phyloP scores from a whole-genome alignment of 257 asterid genomes.

The Solanum commersonii region DNA sequence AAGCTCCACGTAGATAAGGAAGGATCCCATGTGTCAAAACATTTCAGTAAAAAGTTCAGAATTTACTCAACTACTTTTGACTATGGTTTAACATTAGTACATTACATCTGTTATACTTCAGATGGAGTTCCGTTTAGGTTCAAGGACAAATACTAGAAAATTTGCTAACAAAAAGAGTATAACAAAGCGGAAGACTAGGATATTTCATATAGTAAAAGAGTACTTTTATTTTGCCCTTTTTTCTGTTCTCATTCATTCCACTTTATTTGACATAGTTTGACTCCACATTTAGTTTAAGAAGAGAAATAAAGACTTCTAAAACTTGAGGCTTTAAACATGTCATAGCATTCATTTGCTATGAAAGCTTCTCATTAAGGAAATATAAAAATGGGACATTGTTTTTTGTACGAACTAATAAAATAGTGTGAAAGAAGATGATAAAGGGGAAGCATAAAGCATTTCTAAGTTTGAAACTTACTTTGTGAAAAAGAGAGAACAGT shows the following conservation, averaged over 20 bases:
- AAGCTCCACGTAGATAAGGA: not conserved
- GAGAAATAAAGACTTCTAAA: not conserved
- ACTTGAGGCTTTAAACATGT: not conserved
- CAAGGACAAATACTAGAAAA: not conserved
- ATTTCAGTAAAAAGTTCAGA: not conserved
- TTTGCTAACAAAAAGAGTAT: not conserved
- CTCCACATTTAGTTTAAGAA: not conserved
- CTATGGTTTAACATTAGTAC: not conserved
- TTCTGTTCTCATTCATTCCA: not conserved
- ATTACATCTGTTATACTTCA: not conserved
- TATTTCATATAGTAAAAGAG: not conserved
- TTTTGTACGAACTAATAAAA: not conserved
- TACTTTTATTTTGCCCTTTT: not conserved
- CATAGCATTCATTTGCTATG: not conserved
- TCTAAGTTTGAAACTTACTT: constrained; percentile 23
- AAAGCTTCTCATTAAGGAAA: not conserved
- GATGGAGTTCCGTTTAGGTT: not conserved
- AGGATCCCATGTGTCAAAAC: not conserved
- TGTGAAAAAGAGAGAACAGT: constrained; percentile 42
- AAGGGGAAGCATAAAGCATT: not conserved
- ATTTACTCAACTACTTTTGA: not conserved
- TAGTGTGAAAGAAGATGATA: not conserved
- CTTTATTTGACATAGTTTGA: not conserved
- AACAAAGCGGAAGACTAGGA: not conserved
- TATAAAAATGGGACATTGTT: not conserved